Base-by-base conservation (phyloP, 345 rosid species). In the Orychophragmus violaceus region DNA sequence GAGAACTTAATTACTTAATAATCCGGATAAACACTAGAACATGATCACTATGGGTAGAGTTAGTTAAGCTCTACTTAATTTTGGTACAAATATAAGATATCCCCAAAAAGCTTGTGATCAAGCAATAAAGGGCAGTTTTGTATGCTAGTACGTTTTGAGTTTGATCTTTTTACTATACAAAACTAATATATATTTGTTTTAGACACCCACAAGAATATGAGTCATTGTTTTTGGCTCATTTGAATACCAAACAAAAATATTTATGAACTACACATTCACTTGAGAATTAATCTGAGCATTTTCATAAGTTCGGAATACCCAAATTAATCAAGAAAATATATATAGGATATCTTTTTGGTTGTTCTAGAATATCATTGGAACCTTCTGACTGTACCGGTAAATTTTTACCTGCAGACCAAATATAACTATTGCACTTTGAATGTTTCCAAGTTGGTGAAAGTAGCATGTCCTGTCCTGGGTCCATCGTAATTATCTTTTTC, bases 391-490 rank as follows among this genome's bases (percentile, higher is more conserved):
- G 19, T 23, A 30, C 41, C 22, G 17, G 39, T 25, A 35, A 28
- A 25, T 1, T 1, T 9, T 50, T 44, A 27, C 12, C 53, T 18
- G n/a, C 27, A 46, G 24, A 17, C 59, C 48, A 13, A 37, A 64
- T 23, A n/a, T 7, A 28, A 57, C 65, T 27, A 37, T 6, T 49
- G 16, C 24, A 49, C 30, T 73, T 73, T 65, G 68, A 73, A 66
- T 66, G 52, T 59, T n/a, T 42, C 72, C 36, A 66, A 52, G 68
- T 59, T 66, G 62, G 72, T 59, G 67, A 51, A 59, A 33, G 25
- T 23, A 59, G 46, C 46, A 73, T 41, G 72, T 60, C 59, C 23
- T 41, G 72, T 60, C 59, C 23, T 64, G 65, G 72, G 77, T 73
- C 77, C 68, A 59, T 66, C 62, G 33, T 53, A n/a, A 59, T 59